phyloP scores from a whole-genome alignment of 257 asterid species.

The Cordia subcordata region DNA sequence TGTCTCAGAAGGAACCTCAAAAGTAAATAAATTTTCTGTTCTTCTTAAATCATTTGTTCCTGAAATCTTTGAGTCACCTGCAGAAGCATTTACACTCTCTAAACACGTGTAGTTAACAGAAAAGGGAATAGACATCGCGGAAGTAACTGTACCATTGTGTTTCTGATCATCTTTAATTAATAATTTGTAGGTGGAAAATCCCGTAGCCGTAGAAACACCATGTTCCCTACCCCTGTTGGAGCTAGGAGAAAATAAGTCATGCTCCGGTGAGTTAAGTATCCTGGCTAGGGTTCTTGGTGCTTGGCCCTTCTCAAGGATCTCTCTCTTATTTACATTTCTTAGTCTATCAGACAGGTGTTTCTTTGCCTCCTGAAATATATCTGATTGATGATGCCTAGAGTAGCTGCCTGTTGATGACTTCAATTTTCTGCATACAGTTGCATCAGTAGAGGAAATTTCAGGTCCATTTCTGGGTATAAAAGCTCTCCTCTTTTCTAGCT shows the following conservation, averaged over 20 bases:
- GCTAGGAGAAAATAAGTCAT: conserved; percentile 32
- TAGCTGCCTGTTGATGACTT: conserved; percentile 25
- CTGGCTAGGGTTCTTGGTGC: conserved; percentile 46
- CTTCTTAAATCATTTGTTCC: conserved; percentile 13
- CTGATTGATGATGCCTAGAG: conserved; percentile 33
- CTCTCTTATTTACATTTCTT: conserved; percentile 21
- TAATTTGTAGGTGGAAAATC: conserved; percentile 16
- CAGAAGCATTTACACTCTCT: conserved; percentile 12
- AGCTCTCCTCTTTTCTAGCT: conserved; percentile 10
- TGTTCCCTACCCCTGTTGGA: conserved; percentile 28
- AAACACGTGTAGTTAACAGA: conserved; percentile 3
- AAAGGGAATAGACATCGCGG: conserved; percentile 3
- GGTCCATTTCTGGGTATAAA: conserved; percentile 14
- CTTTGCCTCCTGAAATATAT: conserved; percentile 70
- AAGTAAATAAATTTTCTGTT: conserved; percentile 6
- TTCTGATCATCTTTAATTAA: conserved; percentile 9
- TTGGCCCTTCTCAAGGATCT: conserved; percentile 15
- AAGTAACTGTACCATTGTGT: conserved; percentile 27
- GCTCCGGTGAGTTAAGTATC: conserved; percentile 60
- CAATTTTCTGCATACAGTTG: conserved; percentile 19
- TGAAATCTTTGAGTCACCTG: conserved; percentile 27
- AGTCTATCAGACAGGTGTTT: conserved; percentile 65
- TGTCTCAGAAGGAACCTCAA: conserved; percentile 17
- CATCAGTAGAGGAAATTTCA: conserved; percentile 17
- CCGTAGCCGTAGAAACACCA: conserved; percentile 29